Conservation (phyloP, 257 asterid genomes). For the Dorcoceras hygrometricum region DNA sequence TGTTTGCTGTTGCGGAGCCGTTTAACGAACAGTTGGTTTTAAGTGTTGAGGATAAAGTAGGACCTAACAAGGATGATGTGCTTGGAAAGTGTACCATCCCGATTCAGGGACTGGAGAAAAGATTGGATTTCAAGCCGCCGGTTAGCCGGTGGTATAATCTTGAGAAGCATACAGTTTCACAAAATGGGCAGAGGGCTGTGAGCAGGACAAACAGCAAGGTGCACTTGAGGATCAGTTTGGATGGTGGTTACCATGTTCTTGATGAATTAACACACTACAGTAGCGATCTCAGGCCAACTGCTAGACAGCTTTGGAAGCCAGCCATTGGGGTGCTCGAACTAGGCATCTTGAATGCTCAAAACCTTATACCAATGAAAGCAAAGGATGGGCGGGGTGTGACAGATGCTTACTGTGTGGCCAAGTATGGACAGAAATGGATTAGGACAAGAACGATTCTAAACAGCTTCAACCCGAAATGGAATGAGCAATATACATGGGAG, state of each 20-base stretch:
- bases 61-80: slow-evolving; percentile 17
- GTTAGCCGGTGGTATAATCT: slow-evolving; percentile 19
- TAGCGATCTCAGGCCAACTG: slow-evolving; percentile 73
- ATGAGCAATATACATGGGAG: slow-evolving; percentile 6
- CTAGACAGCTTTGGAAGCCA: slow-evolving; percentile 83
- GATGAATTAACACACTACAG: slow-evolving; percentile 88
- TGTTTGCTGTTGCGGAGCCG: slow-evolving; percentile 22
- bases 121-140: slow-evolving; percentile 16
- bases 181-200: slow-evolving; percentile 4
- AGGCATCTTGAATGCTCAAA: slow-evolving; percentile 77
- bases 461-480: slow-evolving; percentile 6
- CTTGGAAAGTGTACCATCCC: slow-evolving; percentile 16
- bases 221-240: slow-evolving; percentile 18
- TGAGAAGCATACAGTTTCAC: slow-evolving; percentile 3
- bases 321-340: slow-evolving; percentile 77
- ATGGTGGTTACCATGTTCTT: slow-evolving; percentile 68
- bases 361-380: slow-evolving; percentile 61
- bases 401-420: slow-evolving; percentile 14
- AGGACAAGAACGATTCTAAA: slow-evolving; percentile 5
- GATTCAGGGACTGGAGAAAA: slow-evolving; percentile 10
- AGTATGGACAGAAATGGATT: background rate
- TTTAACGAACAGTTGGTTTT: slow-evolving; percentile 15
- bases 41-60: slow-evolving; percentile 21
- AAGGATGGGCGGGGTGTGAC: slow-evolving; percentile 31
- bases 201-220: slow-evolving; percentile 16